Conservation (phyloP, 805 yeast species). For the Wickerhamiella dianesei region DNA sequence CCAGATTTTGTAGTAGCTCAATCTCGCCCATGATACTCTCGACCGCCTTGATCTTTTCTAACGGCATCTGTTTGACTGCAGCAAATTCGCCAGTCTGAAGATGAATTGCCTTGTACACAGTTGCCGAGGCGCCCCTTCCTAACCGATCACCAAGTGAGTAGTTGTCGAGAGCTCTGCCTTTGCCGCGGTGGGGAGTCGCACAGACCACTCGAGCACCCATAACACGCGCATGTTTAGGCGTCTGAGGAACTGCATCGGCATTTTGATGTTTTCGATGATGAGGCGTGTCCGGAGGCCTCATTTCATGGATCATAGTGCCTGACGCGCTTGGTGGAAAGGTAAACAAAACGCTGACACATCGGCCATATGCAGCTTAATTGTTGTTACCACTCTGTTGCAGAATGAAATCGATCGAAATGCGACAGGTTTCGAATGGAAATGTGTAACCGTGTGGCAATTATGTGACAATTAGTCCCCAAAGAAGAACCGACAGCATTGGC, state of each 20-base stretch:
- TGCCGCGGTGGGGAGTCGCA: slow-evolving; percentile 19
- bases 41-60: slow-evolving; percentile 30
- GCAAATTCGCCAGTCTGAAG: slow-evolving; percentile 50
- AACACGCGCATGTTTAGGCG: slow-evolving; percentile 11
- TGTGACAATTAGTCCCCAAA: no score
- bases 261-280: background rate
- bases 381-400: no score
- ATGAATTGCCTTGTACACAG: slow-evolving; percentile 66
- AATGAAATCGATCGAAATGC: no score
- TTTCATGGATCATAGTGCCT: background rate
- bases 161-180: slow-evolving; percentile 11
- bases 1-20: slow-evolving; percentile 47
- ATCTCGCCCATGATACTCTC: slow-evolving; percentile 49
- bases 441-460: no score
- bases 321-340: background rate
- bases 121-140: slow-evolving; percentile 88
- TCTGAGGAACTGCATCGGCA: slow-evolving; percentile 1
- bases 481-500: no score
- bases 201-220: slow-evolving; percentile 19
- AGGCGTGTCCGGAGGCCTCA: slow-evolving; percentile 3
- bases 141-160: slow-evolving; percentile 40
- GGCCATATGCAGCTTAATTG: background rate
- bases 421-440: no score
- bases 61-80: slow-evolving; percentile 67
- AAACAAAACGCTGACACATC: background rate